Percentiles rank a stretch among this genome's conserved stretches.
Conservation (phyloP, 495 filamentous ascomycete species). For the Podospora bellae-mahoneyi region DNA sequence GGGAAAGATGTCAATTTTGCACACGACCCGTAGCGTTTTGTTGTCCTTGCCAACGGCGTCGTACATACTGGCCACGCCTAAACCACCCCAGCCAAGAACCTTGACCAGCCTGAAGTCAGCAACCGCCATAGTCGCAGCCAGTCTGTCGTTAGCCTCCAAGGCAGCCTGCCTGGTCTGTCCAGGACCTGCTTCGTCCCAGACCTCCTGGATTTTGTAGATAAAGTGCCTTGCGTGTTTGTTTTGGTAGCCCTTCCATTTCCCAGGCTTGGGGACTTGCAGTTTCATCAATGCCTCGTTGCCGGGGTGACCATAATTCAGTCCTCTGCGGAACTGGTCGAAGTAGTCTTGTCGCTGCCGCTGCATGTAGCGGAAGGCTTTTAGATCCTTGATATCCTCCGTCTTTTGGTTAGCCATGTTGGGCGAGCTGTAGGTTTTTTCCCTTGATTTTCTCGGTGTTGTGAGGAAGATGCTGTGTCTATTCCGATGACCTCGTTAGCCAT, state of each 20-base stretch:
- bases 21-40: conserved; percentile 1
- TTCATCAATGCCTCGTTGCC: neutral
- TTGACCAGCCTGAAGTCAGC: conserved; percentile 8
- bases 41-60: neutral
- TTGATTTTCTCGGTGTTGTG: neutral
- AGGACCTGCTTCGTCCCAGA: conserved; percentile 4
- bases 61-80: conserved; percentile 8
- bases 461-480: neutral
- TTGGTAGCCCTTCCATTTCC: neutral
- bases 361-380: neutral
- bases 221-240: no score
- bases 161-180: neutral
- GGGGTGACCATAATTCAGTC: neutral
- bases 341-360: neutral
- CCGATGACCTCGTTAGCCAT: neutral
- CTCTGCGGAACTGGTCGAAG: conserved; percentile 1
- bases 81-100: conserved; percentile 10
- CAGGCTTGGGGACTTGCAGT: neutral
- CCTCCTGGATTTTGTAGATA: neutral
- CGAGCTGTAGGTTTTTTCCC: neutral
- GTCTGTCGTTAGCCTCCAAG: neutral
- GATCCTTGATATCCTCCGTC: neutral
- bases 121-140: neutral
- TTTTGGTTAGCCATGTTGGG: neutral
- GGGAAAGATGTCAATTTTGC: neutral